phyloP scores from a whole-genome alignment of 2,329 filamentous ascomycete genomes.

The Trematosphaeria pertusa region DNA sequence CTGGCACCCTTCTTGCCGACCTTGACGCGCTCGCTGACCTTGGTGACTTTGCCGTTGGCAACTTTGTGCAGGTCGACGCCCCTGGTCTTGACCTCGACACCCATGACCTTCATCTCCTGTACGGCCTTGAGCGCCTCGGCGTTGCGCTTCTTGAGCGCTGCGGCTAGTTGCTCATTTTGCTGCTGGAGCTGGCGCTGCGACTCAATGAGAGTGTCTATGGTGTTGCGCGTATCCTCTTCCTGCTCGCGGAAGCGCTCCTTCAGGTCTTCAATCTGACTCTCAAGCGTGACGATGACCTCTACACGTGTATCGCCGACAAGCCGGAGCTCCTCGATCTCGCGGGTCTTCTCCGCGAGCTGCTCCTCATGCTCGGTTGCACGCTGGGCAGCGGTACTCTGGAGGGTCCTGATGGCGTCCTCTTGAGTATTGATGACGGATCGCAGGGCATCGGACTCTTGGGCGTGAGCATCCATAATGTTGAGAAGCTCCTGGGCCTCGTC shows the following conservation, averaged over 20 bases:
- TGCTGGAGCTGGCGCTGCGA: conserved; percentile 36
- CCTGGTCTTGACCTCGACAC: conserved; percentile 37
- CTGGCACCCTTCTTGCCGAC: conserved; percentile 39
- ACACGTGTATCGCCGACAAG: conserved; percentile 42
- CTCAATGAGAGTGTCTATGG: conserved; percentile 39
- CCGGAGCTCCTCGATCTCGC: conserved; percentile 44
- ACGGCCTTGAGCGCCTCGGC: conserved; percentile 37
- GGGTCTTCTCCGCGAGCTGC: conserved; percentile 31
- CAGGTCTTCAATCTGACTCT: conserved; percentile 39
- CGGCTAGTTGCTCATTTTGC: conserved; percentile 39
- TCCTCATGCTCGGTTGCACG: conserved; percentile 32
- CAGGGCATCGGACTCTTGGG: conserved; percentile 43
- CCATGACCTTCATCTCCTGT: conserved; percentile 42
- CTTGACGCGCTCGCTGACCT: conserved; percentile 41
- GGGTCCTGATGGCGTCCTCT: conserved; percentile 46
- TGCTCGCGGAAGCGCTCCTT: conserved; percentile 38
- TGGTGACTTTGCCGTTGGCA: conserved; percentile 35
- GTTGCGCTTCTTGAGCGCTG: conserved; percentile 35
- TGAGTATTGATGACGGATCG: conserved; percentile 46
- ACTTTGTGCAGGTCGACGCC: conserved; percentile 36
- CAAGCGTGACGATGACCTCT: conserved; percentile 40
- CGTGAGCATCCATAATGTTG: conserved; percentile 34
- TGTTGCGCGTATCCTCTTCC: conserved; percentile 36
- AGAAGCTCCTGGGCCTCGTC: conserved; percentile 38
- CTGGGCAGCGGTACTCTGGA: conserved; percentile 35